Conservation (phyloP, 768 basidiomycete genomes). For the Sporobolomyces pararoseus region DNA sequence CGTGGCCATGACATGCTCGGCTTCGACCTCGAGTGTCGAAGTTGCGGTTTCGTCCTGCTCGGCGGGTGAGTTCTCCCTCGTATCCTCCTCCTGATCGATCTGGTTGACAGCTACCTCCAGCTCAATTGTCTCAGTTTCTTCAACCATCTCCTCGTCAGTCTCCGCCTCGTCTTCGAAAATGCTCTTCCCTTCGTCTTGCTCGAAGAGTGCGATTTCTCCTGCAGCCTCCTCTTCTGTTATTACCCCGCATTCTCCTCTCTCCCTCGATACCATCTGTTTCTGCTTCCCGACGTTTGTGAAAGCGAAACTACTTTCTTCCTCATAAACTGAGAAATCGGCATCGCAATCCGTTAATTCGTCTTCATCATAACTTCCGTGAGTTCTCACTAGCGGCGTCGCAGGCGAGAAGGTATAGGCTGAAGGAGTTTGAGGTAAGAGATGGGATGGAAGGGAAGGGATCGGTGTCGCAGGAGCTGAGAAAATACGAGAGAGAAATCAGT, state of each 20-base stretch:
- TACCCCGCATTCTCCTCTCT: not conserved
- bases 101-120: not conserved
- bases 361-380: slow-evolving; percentile 13
- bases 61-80: too few relatives aligned
- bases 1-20: too few relatives aligned
- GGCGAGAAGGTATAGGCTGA: slow-evolving; percentile 29
- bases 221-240: not conserved
- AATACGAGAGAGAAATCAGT: not conserved
- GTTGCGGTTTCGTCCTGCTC: too few relatives aligned
- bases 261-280: too few relatives aligned
- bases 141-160: not conserved
- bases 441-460: not conserved
- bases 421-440: slow-evolving; percentile 4
- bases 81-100: not conserved
- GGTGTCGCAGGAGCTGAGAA: not conserved
- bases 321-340: slow-evolving; percentile 21
- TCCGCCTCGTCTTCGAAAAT: not conserved
- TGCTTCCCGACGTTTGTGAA: not conserved
- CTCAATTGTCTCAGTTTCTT: not conserved
- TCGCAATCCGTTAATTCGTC: slow-evolving; percentile 33
- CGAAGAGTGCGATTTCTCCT: too few relatives aligned
- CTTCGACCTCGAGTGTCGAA: too few relatives aligned
- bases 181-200: too few relatives aligned
- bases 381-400: slow-evolving; percentile 12
- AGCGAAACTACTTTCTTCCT: not conserved